A percentile compares a stretch with the other conserved stretches of the same genome.
phyloP scores from a whole-genome alignment of 352 stramenopile species.

The Phytophthora tentaculata region DNA sequence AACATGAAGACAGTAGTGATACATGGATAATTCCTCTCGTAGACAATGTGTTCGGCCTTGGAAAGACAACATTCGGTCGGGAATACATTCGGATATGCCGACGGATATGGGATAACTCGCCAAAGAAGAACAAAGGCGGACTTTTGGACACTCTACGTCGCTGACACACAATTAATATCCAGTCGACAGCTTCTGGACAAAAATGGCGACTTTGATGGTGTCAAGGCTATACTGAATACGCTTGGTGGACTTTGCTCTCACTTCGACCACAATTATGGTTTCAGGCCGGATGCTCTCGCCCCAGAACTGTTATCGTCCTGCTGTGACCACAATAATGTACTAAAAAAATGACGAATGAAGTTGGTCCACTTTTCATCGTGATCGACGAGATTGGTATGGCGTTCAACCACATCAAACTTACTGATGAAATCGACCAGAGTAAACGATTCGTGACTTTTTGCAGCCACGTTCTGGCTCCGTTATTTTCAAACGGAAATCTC shows the following conservation, averaged over 20 bases:
- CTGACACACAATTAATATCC: not conserved
- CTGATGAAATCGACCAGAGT: not conserved
- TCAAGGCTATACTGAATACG: too few relatives aligned
- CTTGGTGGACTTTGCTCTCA: not conserved
- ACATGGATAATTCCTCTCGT: constrained; percentile 12
- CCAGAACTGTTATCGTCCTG: not conserved
- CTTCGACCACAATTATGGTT: not conserved
- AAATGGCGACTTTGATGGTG: too few relatives aligned
- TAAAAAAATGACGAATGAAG: constrained; percentile 22
- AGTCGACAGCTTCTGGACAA: not conserved
- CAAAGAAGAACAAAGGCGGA: not conserved
- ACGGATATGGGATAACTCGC: not conserved
- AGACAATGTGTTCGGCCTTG: constrained; percentile 22
- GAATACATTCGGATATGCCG: constrained; percentile 9
- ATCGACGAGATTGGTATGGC: constrained; percentile 20
- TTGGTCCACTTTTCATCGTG: constrained; percentile 33
- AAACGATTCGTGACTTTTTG: constrained; percentile 3
- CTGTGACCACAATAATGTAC: too few relatives aligned
- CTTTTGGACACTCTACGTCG: not conserved
- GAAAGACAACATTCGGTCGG: constrained; percentile 17
- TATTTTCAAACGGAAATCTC: constrained; percentile 11
- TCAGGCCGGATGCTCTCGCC: not conserved
- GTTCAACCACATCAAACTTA: not conserved
- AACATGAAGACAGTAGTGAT: not conserved
- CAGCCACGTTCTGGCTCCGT: not conserved